phyloP scores from a whole-genome alignment of 306 rosid genomes.

The Fagus crenata region DNA sequence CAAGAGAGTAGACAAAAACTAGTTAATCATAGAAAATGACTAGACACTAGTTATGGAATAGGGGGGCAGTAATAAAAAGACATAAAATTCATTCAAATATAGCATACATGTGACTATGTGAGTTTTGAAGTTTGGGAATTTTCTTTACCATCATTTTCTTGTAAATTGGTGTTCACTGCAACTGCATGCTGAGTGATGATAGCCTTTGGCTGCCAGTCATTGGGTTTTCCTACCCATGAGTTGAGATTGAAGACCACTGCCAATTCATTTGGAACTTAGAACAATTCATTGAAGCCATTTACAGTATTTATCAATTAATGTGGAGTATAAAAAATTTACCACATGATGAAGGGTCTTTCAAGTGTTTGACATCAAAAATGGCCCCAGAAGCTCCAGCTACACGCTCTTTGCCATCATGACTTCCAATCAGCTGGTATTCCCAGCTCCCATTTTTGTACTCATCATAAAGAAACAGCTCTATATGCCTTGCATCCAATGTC shows the following conservation, averaged over 20 bases:
- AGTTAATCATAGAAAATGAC: conserved; percentile 11
- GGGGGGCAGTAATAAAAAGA: background rate
- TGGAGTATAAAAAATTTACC: conserved; percentile 46
- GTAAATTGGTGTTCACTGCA: conserved; percentile 92
- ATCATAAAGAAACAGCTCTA: conserved; percentile 76
- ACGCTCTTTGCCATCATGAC: conserved; percentile 73
- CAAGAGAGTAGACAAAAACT: background rate
- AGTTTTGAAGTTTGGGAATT: conserved; percentile 8
- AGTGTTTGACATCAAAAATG: conserved; percentile 70
- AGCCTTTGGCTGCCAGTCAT: conserved; percentile 98
- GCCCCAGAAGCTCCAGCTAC: conserved; percentile 86
- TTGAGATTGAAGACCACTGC: conserved; percentile 74
- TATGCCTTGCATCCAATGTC: conserved; percentile 89
- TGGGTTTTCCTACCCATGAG: conserved; percentile 72
- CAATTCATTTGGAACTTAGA: conserved; percentile 36
- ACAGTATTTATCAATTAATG: background rate
- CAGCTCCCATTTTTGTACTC: conserved; percentile 74
- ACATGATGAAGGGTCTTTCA: conserved; percentile 57
- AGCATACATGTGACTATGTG: background rate
- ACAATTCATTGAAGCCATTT: too few relatives aligned
- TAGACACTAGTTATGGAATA: background rate
- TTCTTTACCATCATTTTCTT: conserved; percentile 77
- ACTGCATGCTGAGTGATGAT: conserved; percentile 77
- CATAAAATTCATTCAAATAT: background rate
- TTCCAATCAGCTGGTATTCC: conserved; percentile 84